These are phyloP conservation scores for Flaveria brownii DNA, from an alignment of 129 eudicot species.

Conservation along the genomic window DNA sequence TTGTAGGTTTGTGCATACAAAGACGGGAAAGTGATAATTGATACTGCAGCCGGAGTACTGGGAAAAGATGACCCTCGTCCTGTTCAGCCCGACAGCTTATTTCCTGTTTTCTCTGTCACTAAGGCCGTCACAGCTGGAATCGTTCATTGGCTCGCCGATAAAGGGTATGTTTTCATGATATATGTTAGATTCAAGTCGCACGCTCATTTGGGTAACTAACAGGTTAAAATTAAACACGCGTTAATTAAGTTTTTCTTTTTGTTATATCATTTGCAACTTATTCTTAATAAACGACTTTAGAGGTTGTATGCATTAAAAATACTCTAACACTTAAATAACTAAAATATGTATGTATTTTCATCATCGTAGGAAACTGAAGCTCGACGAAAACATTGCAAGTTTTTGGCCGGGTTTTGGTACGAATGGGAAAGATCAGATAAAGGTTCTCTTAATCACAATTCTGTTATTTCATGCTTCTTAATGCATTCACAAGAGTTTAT, in stretches of 20 bases:
- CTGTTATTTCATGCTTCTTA: neutral
- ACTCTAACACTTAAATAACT: neutral
- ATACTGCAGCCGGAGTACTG: constrained; percentile 88
- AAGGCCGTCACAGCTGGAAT: constrained; percentile 90
- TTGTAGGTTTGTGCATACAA: constrained; percentile 88
- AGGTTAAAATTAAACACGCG: neutral
- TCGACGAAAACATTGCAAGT: neutral
- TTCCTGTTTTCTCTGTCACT: constrained; percentile 78
- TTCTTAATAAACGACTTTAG: neutral
- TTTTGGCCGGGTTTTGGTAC: constrained; percentile 7
- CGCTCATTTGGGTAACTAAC: neutral
- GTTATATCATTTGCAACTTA: no score
- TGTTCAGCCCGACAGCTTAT: constrained; percentile 79
- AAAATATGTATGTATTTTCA: neutral
- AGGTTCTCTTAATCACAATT: neutral
- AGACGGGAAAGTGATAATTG: constrained; percentile 91
- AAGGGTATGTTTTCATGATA: constrained; percentile 50
- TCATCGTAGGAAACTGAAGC: neutral
- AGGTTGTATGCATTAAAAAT: neutral
- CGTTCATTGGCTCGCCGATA: constrained; percentile 84
- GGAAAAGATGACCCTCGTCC: constrained; percentile 94
- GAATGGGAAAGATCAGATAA: constrained; percentile 9
- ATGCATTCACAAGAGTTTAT: neutral
- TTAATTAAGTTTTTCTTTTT: neutral
- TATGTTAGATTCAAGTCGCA: no score